Base-by-base conservation (phyloP, 2,329 filamentous ascomycete genomes). In the Arachnomyces sp. region DNA sequence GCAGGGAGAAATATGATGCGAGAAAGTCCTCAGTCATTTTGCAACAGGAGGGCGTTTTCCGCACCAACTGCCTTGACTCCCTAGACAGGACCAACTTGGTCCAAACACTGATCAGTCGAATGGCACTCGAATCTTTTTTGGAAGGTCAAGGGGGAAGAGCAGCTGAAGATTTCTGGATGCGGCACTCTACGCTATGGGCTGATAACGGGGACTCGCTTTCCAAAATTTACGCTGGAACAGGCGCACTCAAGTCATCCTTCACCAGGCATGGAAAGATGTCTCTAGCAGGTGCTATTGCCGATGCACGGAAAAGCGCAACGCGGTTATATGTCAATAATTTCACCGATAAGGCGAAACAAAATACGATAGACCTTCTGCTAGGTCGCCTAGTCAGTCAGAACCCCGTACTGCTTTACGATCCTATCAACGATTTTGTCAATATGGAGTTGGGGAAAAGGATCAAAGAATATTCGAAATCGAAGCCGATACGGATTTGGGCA, bases 251-350 rank as follows among this genome's bases (percentile, higher is more conserved):
- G 61, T 89, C 88, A 2, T 95, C 89, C 0, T 96, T 94, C 53
- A 98, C 92, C 2, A 76, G 92, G 42, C 81, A 84, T 55, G 92
- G 92, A 28, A 96, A 95, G 64, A 95, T 94, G 86, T 94, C 89
- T 8, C 64, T 96, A 16, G 86, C 89, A 1, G 92, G 92, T 18
- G 86, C 89, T 8, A 77, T 98, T 50, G 89, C 92, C n/a, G 92
- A 98, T 66, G 84, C 88, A 33, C 79, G 90, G 40, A 98, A 98
- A 64, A 94, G 87, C 49, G 89, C 90, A 1, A 92, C 92, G 38
- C 76, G 92, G 44, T 77, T 95, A 47, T 96, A 95, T 58, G 90
- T 95, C 66, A 98, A 98, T 66, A 96, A 95, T 57, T 96, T 98
- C 59, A 78, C 88, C 7, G 92, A 98, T 60, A 94, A 94, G 49